Evolutionary conservation across 345 rosid genomes (phyloP).

Genomic region (Acer saccharum): DNA sequence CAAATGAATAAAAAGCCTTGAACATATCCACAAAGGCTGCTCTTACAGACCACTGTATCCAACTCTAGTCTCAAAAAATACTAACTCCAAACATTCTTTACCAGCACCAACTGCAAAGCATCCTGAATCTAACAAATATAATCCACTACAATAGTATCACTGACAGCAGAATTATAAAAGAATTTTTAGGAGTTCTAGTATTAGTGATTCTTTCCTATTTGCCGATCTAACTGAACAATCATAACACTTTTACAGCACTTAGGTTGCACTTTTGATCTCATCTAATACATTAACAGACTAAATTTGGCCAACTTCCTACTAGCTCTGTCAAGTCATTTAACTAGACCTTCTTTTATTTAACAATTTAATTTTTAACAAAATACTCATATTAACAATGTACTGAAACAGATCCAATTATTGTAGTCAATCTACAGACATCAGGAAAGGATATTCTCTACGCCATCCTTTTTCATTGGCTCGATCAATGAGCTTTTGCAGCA

Average conservation of each 20-base stretch:
- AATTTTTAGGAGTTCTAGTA: neutral
- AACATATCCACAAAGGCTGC: neutral
- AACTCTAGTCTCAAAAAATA: neutral
- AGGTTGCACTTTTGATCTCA: neutral
- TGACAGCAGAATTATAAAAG: neutral
- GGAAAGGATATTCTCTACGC: constrained; percentile 93
- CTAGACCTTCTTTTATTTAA: constrained; percentile 1
- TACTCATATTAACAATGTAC: neutral
- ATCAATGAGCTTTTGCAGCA: constrained; percentile 60
- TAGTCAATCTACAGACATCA: constrained; percentile 6
- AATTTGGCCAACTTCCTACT: neutral
- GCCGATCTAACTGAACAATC: neutral
- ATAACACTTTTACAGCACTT: neutral
- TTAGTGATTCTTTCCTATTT: neutral
- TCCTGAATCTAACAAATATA: too few species aligned
- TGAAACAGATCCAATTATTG: neutral
- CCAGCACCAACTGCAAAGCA: neutral
- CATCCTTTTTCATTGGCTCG: constrained; percentile 89
- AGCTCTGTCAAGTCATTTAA: neutral
- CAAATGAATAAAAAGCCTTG: neutral
- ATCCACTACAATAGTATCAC: neutral
- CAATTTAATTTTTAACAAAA: neutral
- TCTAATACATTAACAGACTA: neutral
- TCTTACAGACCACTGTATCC: neutral
- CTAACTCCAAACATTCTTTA: neutral